phyloP scores from a whole-genome alignment of 495 filamentous ascomycete genomes.

The Xylaria longipes region DNA sequence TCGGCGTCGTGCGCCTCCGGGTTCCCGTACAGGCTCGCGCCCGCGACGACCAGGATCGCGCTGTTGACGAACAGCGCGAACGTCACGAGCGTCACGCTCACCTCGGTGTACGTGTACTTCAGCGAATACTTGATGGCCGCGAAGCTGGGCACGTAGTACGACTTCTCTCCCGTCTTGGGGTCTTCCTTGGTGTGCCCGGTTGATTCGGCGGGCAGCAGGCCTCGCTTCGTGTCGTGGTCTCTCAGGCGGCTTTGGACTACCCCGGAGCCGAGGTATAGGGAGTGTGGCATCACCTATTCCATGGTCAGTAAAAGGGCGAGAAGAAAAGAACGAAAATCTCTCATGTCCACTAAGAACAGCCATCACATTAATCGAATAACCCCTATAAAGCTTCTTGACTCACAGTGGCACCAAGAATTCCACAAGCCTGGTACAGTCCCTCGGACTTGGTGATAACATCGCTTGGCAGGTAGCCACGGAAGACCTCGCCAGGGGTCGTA shows the following conservation, averaged over 20 bases:
- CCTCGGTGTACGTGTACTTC: slow-evolving; percentile 78
- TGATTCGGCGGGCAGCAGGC: slow-evolving; percentile 54
- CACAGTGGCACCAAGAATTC: slow-evolving; percentile 87
- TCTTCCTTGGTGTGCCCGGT: slow-evolving; percentile 37
- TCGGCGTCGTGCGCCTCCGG: slow-evolving; percentile 66
- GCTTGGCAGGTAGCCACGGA: slow-evolving; percentile 84
- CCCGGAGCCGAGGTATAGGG: slow-evolving; percentile 86
- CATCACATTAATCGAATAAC: not conserved
- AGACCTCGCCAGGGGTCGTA: slow-evolving; percentile 75
- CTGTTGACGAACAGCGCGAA: slow-evolving; percentile 95
- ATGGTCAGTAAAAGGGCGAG: not conserved
- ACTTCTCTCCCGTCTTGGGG: slow-evolving; percentile 49
- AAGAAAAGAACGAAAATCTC: not conserved
- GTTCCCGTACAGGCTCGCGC: slow-evolving; percentile 73
- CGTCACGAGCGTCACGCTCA: slow-evolving; percentile 80
- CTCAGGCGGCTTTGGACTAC: slow-evolving; percentile 83
- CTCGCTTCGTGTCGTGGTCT: slow-evolving; percentile 72
- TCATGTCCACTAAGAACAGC: not conserved
- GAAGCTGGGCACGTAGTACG: slow-evolving; percentile 77
- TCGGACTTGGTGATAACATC: slow-evolving; percentile 67
- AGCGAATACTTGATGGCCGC: slow-evolving; percentile 79
- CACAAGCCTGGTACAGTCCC: slow-evolving; percentile 87
- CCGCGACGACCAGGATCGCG: slow-evolving; percentile 87
- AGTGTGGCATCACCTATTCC: slow-evolving; percentile 79
- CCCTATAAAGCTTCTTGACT: slow-evolving; percentile 19